Evolutionary conservation across 2,329 filamentous ascomycete species (phyloP), one percentile per base, ranked within the genome.

Genomic region (Laburnicola sp.): DNA sequence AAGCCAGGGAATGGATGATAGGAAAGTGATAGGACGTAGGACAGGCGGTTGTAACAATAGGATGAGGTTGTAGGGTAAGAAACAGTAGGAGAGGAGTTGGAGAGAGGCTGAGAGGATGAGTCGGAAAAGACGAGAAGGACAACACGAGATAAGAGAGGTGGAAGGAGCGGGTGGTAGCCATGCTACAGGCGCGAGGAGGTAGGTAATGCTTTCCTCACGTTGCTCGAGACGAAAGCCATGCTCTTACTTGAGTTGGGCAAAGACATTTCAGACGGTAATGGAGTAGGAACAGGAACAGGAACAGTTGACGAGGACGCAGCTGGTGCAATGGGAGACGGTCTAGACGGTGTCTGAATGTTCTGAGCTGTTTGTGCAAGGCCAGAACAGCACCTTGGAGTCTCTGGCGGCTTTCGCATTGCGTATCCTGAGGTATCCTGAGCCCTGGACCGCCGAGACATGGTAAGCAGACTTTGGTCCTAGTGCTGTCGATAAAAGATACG

Each of bases 11-110:
- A 48, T 25, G 35, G 31, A 41, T 27, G 30, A 31, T 23, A 50
- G 48, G 48, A 44, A 40, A 49, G 23, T 27, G 28, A 45, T 58
- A 54, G 55, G 58, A 50, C 45, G 44, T 57, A 52, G 52, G 54
- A 48, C 25, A 48, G 50, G 56, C 43, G 54, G 23, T 38, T 54
- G 56, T 45, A 54, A 49, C n/a, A 27, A 40, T 50, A 48, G 38
- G 45, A 50, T 25, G 43, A 35, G 50, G 25, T 9, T 35, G 25
- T n/a, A n/a, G n/a, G n/a, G n/a, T 25, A 27, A 21, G 38, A 28
- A 36, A 36, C 21, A 30, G 43, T 28, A 47, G 45, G 23, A 48
- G 30, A n/a, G n/a, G n/a, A n/a, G n/a, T n/a, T n/a, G n/a, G n/a
- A n/a, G n/a, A n/a, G n/a, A n/a, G n/a, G n/a, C n/a, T n/a, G n/a